A percentile compares a stretch with the other conserved stretches of the same genome.
Conservation (phyloP, 2,329 filamentous ascomycete genomes). For the Alternaria longipes region DNA sequence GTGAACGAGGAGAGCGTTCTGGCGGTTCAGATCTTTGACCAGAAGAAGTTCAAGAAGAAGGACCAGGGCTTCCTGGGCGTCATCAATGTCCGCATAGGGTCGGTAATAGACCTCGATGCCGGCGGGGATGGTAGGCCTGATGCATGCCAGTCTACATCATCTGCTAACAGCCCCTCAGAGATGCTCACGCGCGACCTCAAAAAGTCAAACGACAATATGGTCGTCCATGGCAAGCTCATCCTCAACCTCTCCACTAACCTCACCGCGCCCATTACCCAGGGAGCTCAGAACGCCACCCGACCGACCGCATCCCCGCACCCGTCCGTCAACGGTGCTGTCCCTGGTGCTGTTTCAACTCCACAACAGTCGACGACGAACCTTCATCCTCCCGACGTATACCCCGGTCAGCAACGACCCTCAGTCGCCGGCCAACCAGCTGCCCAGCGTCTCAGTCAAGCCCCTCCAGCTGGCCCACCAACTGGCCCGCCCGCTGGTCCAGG, state of each 20-base stretch:
- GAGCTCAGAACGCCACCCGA: conserved; percentile 49
- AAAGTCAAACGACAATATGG: conserved; percentile 96
- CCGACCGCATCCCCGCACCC: conserved; percentile 52
- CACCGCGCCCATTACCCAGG: conserved; percentile 70
- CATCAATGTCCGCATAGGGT: conserved; percentile 95
- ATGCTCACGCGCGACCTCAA: conserved; percentile 98
- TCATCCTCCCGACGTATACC: conserved; percentile 49
- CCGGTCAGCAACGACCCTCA: conserved; percentile 44
- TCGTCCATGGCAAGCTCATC: conserved; percentile 97
- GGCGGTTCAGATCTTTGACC: conserved; percentile 97
- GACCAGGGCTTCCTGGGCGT: conserved; percentile 98
- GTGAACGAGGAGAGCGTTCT: conserved; percentile 96
- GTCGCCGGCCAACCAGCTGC: conserved; percentile 35
- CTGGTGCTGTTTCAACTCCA: conserved; percentile 49
- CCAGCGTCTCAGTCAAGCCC: conserved; percentile 41
- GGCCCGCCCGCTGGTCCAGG: conserved; percentile 49
- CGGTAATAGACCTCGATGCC: conserved; percentile 88
- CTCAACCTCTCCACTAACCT: conserved; percentile 96
- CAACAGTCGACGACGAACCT: conserved; percentile 51
- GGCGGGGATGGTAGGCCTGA: conserved; percentile 82
- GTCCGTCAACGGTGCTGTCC: conserved; percentile 49
- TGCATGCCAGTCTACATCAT: conserved; percentile 6
- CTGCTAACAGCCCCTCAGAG: conserved; percentile 63
- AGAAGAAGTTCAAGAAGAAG: conserved; percentile 99
- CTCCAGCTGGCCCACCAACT: conserved; percentile 52